Evolutionary conservation across 1,284 basidiomycete genomes (phyloP), one percentile per base, ranked within the genome.

Genomic region (Sporisorium graminicola): DNA sequence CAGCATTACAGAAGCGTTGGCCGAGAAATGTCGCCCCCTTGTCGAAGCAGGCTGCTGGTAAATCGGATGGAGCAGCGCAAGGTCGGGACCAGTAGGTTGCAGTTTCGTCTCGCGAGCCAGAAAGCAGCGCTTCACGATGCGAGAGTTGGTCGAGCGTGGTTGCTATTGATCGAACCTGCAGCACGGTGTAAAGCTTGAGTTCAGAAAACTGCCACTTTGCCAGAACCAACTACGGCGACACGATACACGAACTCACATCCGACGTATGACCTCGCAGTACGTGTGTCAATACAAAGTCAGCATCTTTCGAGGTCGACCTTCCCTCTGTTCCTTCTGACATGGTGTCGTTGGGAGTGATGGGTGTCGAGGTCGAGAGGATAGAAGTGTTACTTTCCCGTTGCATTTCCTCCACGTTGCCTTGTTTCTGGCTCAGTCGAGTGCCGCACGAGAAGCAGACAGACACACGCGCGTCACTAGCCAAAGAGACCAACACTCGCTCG

Each of bases 101-200:
- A 2, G 60, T 71, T 12, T 71, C 52, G 27, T 76, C 73, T 26
- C 73, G 58, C 9, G 73, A 76, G 3, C 68, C 73, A 3, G 73
- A 71, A 4, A 76, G 51, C 31, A 76, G n/a, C n/a, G 64, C 63
- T 54, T 76, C 73, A 12, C 60, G 60, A 16, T 35, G 52, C 8
- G 73, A 76, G 1, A 70, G 67, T 1, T 26, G 1, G 51, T 74
- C 72, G n/a, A 66, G 22, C 2, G 59, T 60, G 6, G 63, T 58
- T 7, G 63, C 40, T 24, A 74, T 47, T 24, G 59, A 63, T 16
- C 65, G 64, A 18, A 71, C 68, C 68, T 65, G 37, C 31, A 18
- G 16, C 37, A n/a, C 26, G 20, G 43, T 10, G 33, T 20, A 5
- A 20, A 26, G 12, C 18, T 7, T 5, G 40, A 31, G 33, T 33